Base-by-base conservation (phyloP, 192 early-diverging fungal species). In the Backusella mclennaniae region DNA sequence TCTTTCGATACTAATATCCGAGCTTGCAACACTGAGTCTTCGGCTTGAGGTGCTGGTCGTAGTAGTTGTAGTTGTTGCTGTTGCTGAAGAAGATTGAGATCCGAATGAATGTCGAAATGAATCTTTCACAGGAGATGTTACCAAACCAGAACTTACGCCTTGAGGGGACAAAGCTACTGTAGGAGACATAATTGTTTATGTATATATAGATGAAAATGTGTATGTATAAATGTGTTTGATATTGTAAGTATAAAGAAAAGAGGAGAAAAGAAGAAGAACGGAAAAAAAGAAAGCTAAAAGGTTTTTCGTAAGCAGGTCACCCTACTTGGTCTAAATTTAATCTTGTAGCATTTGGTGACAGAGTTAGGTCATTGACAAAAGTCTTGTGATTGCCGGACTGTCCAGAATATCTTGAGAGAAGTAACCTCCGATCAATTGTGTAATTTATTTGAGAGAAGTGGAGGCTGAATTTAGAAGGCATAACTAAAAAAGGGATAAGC, bases 91-190 rank as follows among this genome's bases (percentile, higher is more conserved):
- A 29, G 35, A 29, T 71, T 71, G 70, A 15, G 70, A 71, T 29
- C 39, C 44, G 6, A 71, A 49, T 11, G 70, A 71, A 49, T 41
- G 39, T 49, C 70, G 39, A 49, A 71, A 71, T 71, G 56, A 23
- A 29, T 63, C 56, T 63, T 63, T 63, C 26, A 11, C 12, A 26
- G 21, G 23, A 29, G 26, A 63, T 63, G 23, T 12, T 63, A 23
- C 11, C 11, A 63, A 21, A 12, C 23, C 23, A 63, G 56, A 29
- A 63, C 56, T 63, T 63, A 63, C 21, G 56, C 26, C 56, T 63
- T 63, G 23, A 63, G 56, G 29, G 26, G 56, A 29, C 56, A 63
- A 63, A 29, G 23, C 23, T 63, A 63, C 56, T 14, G 56, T 63
- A 29, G 56, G 23, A 29, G 23, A 63, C 56, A 63, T 63, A 29